Conservation (phyloP, 176 grass and related monocot species). For the Triticum dicoccoides region DNA sequence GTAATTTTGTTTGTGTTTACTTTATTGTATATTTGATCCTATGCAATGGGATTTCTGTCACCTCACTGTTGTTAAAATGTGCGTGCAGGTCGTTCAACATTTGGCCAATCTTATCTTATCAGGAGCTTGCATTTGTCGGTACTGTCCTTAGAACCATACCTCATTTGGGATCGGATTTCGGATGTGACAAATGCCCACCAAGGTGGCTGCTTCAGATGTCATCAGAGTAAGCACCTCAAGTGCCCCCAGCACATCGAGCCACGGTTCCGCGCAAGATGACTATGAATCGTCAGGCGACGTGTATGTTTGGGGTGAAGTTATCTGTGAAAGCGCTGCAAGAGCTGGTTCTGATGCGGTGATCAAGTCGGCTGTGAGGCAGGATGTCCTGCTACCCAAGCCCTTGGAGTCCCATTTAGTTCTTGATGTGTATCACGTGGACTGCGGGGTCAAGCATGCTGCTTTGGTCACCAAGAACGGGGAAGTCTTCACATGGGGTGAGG, state of each 20-base stretch:
- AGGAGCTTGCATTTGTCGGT: background rate
- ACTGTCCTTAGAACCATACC: conserved; percentile 17
- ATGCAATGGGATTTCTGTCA: background rate
- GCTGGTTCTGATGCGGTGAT: conserved; percentile 39
- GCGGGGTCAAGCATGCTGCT: conserved; percentile 84
- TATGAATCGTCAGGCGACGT: conserved; percentile 80
- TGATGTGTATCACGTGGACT: conserved; percentile 74
- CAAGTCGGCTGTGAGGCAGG: conserved; percentile 48
- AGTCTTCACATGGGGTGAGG: conserved; percentile 96
- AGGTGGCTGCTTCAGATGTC: conserved; percentile 72
- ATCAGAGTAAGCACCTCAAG: conserved; percentile 96
- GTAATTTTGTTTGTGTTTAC: background rate
- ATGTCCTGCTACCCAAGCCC: conserved; percentile 81
- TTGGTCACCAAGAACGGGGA: conserved; percentile 89
- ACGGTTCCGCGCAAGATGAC: conserved; percentile 93
- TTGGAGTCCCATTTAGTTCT: conserved; percentile 83
- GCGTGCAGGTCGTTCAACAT: conserved; percentile 18
- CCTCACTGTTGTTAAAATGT: background rate
- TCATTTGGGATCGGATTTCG: conserved; percentile 35
- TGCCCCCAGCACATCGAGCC: conserved; percentile 91
- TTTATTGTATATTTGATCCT: background rate
- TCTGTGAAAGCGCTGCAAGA: conserved; percentile 61
- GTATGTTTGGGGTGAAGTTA: conserved; percentile 92
- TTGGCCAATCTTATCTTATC: background rate
- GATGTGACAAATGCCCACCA: conserved; percentile 83